Evolutionary conservation across 2,329 filamentous ascomycete genomes (phyloP).

Genomic region (Trichothecium sympodiale): DNA sequence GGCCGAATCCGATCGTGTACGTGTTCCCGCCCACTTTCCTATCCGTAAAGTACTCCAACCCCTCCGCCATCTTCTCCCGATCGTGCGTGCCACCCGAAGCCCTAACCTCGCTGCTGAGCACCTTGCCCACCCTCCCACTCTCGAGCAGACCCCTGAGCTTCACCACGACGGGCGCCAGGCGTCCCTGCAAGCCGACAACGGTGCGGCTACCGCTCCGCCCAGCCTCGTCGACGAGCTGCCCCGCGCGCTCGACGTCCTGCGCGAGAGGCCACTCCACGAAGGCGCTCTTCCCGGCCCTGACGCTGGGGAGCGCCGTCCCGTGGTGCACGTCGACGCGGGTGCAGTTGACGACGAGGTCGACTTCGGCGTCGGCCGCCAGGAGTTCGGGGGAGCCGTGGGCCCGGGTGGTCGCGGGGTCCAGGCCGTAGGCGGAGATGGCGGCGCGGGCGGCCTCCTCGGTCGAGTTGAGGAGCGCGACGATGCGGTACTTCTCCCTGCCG

Average conservation of each 20-base stretch:
- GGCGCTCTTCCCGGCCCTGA: slow-evolving; percentile 39
- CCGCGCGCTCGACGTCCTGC: slow-evolving; percentile 25
- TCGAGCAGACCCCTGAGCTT: slow-evolving; percentile 32
- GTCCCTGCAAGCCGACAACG: slow-evolving; percentile 41
- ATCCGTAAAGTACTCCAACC: slow-evolving; percentile 36
- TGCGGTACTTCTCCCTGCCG: slow-evolving; percentile 30
- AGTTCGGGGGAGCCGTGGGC: slow-evolving; percentile 38
- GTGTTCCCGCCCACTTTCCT: slow-evolving; percentile 33
- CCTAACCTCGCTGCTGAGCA: slow-evolving; percentile 37
- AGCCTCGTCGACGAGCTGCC: slow-evolving; percentile 26
- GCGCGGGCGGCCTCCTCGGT: slow-evolving; percentile 28
- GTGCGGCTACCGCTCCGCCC: slow-evolving; percentile 21
- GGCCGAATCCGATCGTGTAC: slow-evolving; percentile 29
- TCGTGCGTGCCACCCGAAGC: slow-evolving; percentile 23
- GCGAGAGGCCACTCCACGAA: slow-evolving; percentile 51
- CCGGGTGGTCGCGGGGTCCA: slow-evolving; percentile 27
- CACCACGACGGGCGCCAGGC: slow-evolving; percentile 28
- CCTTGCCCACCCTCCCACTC: slow-evolving; percentile 33
- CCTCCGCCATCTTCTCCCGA: slow-evolving; percentile 18
- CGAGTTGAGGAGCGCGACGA: slow-evolving; percentile 42
- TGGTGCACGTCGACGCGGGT: slow-evolving; percentile 44
- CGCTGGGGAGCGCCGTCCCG: slow-evolving; percentile 29
- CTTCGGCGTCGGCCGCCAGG: slow-evolving; percentile 34
- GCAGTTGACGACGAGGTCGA: slow-evolving; percentile 44
- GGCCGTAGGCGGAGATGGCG: slow-evolving; percentile 30